Conservation (phyloP, 2,329 filamentous ascomycete species). For the Colletotrichum costaricense region DNA sequence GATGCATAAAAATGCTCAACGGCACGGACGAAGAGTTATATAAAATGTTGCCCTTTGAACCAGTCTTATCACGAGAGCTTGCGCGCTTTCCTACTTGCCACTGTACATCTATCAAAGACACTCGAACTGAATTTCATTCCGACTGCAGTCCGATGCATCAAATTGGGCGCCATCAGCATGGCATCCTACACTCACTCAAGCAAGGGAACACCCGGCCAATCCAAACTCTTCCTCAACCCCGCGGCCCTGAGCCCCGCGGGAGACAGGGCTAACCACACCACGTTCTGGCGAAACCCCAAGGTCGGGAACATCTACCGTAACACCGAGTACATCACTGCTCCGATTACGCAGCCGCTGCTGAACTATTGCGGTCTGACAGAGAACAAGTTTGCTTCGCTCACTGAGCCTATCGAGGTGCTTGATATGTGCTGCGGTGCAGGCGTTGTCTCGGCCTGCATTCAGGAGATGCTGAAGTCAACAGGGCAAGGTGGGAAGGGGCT, state of each 20-base stretch:
- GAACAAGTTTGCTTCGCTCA: neutral
- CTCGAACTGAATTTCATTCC: too few relatives aligned
- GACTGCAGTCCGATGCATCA: too few relatives aligned
- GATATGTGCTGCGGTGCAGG: constrained; percentile 25
- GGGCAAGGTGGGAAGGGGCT: neutral
- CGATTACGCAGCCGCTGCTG: neutral
- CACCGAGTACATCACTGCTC: constrained; percentile 5
- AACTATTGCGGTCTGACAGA: constrained; percentile 4
- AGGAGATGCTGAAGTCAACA: neutral
- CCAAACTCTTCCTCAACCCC: constrained; percentile 15
- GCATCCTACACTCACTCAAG: too few relatives aligned
- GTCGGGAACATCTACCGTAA: constrained; percentile 10
- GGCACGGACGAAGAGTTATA: too few relatives aligned
- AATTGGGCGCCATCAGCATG: too few relatives aligned
- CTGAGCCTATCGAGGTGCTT: neutral
- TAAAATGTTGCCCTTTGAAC: too few relatives aligned
- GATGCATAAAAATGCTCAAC: too few relatives aligned
- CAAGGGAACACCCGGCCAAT: neutral
- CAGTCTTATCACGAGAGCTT: too few relatives aligned
- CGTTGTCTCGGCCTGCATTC: constrained; percentile 1
- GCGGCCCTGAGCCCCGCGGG: neutral
- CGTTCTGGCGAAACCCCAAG: constrained; percentile 1
- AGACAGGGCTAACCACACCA: constrained; percentile 13
- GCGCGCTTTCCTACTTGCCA: too few relatives aligned
- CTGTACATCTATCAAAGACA: too few relatives aligned